phyloP scores from a whole-genome alignment of 75 land plant genomes.

The Picea sitchensis region DNA sequence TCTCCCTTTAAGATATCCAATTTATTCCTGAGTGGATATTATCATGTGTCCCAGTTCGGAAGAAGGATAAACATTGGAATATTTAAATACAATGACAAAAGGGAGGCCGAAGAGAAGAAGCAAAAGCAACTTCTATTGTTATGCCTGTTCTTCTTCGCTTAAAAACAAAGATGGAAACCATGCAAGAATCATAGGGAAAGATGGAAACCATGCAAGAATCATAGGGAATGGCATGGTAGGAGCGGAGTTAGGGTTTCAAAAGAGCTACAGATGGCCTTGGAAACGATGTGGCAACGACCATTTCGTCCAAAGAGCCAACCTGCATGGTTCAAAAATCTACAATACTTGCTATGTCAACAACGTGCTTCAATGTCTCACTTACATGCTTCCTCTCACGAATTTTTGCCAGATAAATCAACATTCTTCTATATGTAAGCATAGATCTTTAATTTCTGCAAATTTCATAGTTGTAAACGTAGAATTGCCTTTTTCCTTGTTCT shows the following conservation, averaged over 20 bases:
- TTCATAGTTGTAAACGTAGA: background rate
- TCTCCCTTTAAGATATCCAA: too few relatives aligned
- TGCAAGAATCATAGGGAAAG: background rate
- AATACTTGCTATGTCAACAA: constrained; percentile 37
- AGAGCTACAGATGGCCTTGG: constrained; percentile 21
- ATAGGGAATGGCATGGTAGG: background rate
- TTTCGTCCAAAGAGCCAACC: constrained; percentile 46
- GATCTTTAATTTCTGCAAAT: too few relatives aligned
- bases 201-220: too few relatives aligned
- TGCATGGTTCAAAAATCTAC: constrained; percentile 75
- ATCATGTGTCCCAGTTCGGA: too few relatives aligned
- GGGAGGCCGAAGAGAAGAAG: background rate
- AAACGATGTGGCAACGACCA: constrained; percentile 51
- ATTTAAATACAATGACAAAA: too few relatives aligned
- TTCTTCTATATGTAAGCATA: constrained; percentile 22
- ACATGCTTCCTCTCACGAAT: constrained; percentile 95
- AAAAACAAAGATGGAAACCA: background rate
- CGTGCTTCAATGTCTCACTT: background rate
- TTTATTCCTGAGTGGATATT: too few relatives aligned
- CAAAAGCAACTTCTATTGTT: constrained; percentile 1
- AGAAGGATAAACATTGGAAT: too few relatives aligned
- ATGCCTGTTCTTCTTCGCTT: constrained; percentile 3
- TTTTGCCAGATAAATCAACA: constrained; percentile 70
- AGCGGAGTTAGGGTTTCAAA: background rate
- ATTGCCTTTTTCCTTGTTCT: background rate